These are phyloP conservation scores for Sphaerostilbella broomeana DNA, from an alignment of 2,329 filamentous ascomycete species.

Conservation along the genomic window DNA sequence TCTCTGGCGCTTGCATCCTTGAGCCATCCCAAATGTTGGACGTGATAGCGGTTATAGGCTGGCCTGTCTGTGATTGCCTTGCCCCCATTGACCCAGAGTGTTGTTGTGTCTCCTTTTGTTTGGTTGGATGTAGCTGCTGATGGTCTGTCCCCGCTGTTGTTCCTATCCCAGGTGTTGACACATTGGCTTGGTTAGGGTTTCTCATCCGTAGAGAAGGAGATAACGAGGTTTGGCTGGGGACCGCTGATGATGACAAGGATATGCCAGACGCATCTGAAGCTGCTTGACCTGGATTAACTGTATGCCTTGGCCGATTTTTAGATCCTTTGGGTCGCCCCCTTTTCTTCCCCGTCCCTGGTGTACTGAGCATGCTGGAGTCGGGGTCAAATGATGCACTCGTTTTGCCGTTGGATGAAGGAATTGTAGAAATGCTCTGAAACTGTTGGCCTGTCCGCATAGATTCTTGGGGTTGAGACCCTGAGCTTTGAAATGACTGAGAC, in stretches of 20 bases:
- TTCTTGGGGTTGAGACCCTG: neutral
- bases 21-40: slow-evolving; percentile 5
- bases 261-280: neutral
- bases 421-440: too few relatives aligned
- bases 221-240: too few relatives aligned
- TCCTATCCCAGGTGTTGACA: too few relatives aligned
- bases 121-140: slow-evolving; percentile 4
- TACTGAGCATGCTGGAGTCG: slow-evolving; percentile 16
- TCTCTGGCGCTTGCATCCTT: slow-evolving; percentile 6
- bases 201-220: neutral
- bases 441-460: neutral
- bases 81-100: neutral
- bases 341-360: slow-evolving; percentile 23
- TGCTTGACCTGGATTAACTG: slow-evolving; percentile 8
- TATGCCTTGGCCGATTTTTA: slow-evolving; percentile 35
- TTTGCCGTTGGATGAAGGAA: too few relatives aligned
- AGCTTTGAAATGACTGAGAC: neutral
- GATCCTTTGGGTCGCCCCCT: slow-evolving; percentile 40
- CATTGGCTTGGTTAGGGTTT: too few relatives aligned
- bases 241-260: neutral
- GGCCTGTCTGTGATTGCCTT: neutral
- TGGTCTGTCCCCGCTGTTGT: too few relatives aligned
- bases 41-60: neutral
- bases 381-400: slow-evolving; percentile 8
- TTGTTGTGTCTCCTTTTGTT: slow-evolving; percentile 5